Evolutionary conservation across 73 alveolate species (phyloP), one percentile per base, ranked within the genome.

Genomic region (Paramecium pentaurelia): DNA sequence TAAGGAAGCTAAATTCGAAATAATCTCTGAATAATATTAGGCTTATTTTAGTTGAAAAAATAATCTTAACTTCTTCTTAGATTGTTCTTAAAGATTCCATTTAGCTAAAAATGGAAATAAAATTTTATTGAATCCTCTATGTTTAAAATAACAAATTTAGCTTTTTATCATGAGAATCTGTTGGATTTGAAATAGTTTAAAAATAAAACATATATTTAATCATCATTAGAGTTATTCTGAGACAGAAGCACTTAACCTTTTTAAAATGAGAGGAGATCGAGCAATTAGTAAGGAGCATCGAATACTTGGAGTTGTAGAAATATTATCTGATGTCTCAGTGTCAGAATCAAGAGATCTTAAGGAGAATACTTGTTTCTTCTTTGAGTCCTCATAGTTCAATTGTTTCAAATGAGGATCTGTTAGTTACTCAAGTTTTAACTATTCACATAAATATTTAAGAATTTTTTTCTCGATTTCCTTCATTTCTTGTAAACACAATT

Each of bases 281-380:
- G 47, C 44, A 37, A 80, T 22, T 11, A 44, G 25, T n/a, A 80
- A 12, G 2, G 91, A 80, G 44, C 47, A 27, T 8, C 64, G 49
- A 27, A 37, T 45, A n/a, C 54, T 20, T 10, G 73, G 71, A 3
- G 77, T 42, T 5, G 9, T 20, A 11, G 91, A 27, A 12, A 64
- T 27, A 30, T 25, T 38, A 25, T 80, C 91, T 20, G 91, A 40
- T 14, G 47, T 20, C 49, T 80, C 91, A 44, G 75, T 80, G 44
- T 80, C 91, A 80, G 91, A 80, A 44, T 80, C 91, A 32, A 80
- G 73, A 44, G 91, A 80, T 27, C 91, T 40, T 2, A 44, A 80
- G 16, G 91, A 80, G 75, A 80, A 80, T 11, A 80, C 51, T 18
- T 8, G 77, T 80, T 40, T 42, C 27, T 42, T 40, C 45, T 80